Percentiles rank a stretch among this genome's conserved stretches.
These are phyloP conservation scores for Begonia fuchsioides DNA, from an alignment of 306 rosid genomes.

Conservation along the genomic window DNA sequence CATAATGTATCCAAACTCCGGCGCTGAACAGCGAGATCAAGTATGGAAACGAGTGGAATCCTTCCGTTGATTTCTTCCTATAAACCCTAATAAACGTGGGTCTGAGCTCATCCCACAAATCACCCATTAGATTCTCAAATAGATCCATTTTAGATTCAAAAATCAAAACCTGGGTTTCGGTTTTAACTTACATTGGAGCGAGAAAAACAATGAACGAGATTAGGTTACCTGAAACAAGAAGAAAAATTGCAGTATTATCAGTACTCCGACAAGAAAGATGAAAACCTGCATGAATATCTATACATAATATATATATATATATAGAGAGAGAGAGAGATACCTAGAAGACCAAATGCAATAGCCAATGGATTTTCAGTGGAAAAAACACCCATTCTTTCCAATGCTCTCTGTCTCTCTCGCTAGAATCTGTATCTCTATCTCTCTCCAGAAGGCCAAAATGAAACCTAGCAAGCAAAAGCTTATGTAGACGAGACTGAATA, in stretches of 20 bases:
- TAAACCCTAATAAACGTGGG: constrained; percentile 64
- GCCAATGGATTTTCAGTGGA: constrained; percentile 1
- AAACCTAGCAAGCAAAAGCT: too few relatives aligned
- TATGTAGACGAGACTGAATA: too few relatives aligned
- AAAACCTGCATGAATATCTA: background rate
- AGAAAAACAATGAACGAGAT: constrained; percentile 68
- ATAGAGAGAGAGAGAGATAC: too few relatives aligned
- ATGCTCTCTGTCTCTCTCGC: background rate
- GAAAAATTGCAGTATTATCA: background rate
- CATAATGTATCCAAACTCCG: constrained; percentile 75
- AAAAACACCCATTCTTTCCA: constrained; percentile 2
- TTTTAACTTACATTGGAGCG: constrained; percentile 66
- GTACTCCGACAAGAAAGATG: background rate
- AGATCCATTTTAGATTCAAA: too few relatives aligned
- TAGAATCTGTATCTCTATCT: too few relatives aligned
- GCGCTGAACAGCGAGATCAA: constrained; percentile 70
- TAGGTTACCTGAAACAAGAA: constrained; percentile 49
- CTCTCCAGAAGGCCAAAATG: too few relatives aligned
- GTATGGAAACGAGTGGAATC: constrained; percentile 75
- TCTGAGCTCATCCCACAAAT: constrained; percentile 13
- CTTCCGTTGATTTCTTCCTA: constrained; percentile 75
- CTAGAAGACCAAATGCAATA: constrained; percentile 10
- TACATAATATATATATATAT: background rate
- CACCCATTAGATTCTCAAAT: too few relatives aligned
- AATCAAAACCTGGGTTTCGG: background rate